Conservation (phyloP, 2,329 filamentous ascomycete genomes). For the Pestalotiopsis sp. region DNA sequence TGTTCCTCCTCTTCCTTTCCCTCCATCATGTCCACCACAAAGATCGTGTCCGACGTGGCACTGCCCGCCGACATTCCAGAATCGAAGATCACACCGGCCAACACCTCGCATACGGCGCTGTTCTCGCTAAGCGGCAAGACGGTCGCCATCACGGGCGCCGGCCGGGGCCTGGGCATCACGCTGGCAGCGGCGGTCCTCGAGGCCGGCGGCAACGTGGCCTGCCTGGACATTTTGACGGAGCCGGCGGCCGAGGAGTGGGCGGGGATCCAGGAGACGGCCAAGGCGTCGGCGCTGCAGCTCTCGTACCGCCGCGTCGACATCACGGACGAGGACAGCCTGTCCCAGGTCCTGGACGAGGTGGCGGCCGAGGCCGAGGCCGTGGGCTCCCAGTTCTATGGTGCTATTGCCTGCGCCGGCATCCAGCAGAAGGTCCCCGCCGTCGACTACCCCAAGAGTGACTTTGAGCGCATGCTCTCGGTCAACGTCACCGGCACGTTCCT, state of each 20-base stretch:
- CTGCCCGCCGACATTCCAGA: not conserved
- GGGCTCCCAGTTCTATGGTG: slow-evolving; percentile 38
- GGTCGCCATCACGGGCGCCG: slow-evolving; percentile 53
- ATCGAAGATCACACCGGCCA: slow-evolving; percentile 1
- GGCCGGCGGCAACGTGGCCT: slow-evolving; percentile 51
- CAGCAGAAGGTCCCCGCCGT: slow-evolving; percentile 49
- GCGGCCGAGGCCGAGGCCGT: slow-evolving; percentile 34
- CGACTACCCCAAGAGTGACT: slow-evolving; percentile 57
- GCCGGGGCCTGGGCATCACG: slow-evolving; percentile 52
- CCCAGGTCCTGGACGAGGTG: slow-evolving; percentile 38
- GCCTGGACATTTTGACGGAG: slow-evolving; percentile 46
- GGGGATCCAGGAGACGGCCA: slow-evolving; percentile 43
- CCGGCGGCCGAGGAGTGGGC: slow-evolving; percentile 43
- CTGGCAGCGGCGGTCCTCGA: slow-evolving; percentile 52
- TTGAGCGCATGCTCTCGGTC: slow-evolving; percentile 70
- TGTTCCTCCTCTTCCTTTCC: not conserved
- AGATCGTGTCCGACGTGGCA: not conserved
- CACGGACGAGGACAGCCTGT: slow-evolving; percentile 44
- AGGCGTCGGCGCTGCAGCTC: slow-evolving; percentile 33
- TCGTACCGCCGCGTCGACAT: slow-evolving; percentile 50
- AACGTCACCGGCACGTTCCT: slow-evolving; percentile 73
- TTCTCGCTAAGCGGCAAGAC: slow-evolving; percentile 50
- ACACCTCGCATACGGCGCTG: slow-evolving; percentile 25
- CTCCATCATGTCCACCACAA: not conserved
- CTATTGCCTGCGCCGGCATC: slow-evolving; percentile 52